Percentiles rank a stretch among this genome's conserved stretches.
These are phyloP conservation scores for Penicillium dipodomyicola DNA, from an alignment of 495 filamentous ascomycete species.

Conservation along the genomic window DNA sequence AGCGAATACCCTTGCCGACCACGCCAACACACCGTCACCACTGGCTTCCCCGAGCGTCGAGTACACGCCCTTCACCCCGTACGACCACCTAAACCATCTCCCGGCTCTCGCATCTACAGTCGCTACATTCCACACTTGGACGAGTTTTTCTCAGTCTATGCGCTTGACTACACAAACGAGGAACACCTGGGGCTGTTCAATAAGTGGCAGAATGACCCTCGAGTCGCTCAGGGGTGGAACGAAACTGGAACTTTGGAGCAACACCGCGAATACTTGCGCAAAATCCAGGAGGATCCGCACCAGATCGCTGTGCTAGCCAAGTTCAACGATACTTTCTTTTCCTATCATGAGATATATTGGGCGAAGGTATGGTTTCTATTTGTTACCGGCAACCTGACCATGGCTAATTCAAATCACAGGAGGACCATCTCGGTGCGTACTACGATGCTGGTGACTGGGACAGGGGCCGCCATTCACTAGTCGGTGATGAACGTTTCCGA, in stretches of 20 bases:
- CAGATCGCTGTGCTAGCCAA: conserved; percentile 52
- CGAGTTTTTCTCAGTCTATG: conserved; percentile 60
- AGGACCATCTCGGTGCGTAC: conserved; percentile 59
- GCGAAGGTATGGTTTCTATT: conserved; percentile 21
- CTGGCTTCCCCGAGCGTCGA: conserved; percentile 19
- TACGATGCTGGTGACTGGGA: conserved; percentile 57
- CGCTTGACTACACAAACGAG: conserved; percentile 49
- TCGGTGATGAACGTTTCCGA: conserved; percentile 57
- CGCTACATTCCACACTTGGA: conserved; percentile 61
- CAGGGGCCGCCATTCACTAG: conserved; percentile 60
- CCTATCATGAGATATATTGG: conserved; percentile 67
- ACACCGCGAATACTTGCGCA: conserved; percentile 56
- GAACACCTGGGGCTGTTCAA: conserved; percentile 59
- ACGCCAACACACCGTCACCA: conserved; percentile 22
- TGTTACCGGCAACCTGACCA: background rate
- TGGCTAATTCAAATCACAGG: conserved; percentile 36
- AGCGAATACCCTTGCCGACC: conserved; percentile 18
- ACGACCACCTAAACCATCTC: conserved; percentile 53
- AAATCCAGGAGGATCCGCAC: conserved; percentile 56
- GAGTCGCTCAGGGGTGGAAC: conserved; percentile 67
- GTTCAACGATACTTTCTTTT: conserved; percentile 57
- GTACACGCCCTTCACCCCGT: conserved; percentile 47
- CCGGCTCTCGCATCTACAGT: conserved; percentile 57
- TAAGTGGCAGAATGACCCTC: conserved; percentile 68
- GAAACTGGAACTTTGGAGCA: conserved; percentile 63